A percentile compares a stretch with the other conserved stretches of the same genome.
phyloP scores from a whole-genome alignment of 2,329 filamentous ascomycete species.

The Epichloe glyceriae region DNA sequence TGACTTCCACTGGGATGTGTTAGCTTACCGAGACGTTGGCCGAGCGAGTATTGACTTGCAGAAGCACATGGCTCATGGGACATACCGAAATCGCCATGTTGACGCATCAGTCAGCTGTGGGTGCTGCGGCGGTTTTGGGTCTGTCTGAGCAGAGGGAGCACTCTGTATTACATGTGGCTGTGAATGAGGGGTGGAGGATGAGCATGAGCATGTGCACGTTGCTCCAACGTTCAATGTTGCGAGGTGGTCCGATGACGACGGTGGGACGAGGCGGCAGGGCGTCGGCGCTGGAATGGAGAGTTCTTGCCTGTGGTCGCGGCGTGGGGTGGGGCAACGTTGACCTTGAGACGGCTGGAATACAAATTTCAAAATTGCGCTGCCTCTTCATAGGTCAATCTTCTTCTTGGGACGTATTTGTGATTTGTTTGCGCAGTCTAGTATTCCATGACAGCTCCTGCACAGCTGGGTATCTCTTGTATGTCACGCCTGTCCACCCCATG shows the following conservation, averaged over 20 bases:
- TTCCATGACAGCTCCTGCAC: slow-evolving; percentile 3
- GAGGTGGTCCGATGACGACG: slow-evolving; percentile 18
- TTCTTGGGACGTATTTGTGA: background rate
- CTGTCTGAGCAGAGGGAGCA: background rate
- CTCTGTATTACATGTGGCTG: background rate
- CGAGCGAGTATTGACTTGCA: background rate
- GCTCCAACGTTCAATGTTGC: background rate
- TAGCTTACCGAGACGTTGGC: background rate
- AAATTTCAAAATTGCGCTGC: background rate
- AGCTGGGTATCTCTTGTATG: slow-evolving; percentile 7
- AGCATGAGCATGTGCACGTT: no score
- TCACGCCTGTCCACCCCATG: background rate
- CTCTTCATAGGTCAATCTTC: background rate
- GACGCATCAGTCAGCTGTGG: slow-evolving; percentile 13
- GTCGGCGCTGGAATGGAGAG: no score
- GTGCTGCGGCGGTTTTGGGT: background rate
- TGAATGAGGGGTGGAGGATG: no score
- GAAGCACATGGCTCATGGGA: background rate
- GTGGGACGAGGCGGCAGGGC: slow-evolving; percentile 10
- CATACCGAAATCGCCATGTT: slow-evolving; percentile 24
- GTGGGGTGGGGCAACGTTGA: no score
- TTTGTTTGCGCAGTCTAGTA: background rate
- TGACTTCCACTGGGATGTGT: slow-evolving; percentile 68
- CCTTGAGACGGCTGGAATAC: no score
- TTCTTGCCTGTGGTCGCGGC: background rate